Percentiles rank a stretch among this genome's conserved stretches.
These are phyloP conservation scores for Apophysomyces ossiformis DNA, from an alignment of 371 early-diverging fungal genomes.

Conservation along the genomic window DNA sequence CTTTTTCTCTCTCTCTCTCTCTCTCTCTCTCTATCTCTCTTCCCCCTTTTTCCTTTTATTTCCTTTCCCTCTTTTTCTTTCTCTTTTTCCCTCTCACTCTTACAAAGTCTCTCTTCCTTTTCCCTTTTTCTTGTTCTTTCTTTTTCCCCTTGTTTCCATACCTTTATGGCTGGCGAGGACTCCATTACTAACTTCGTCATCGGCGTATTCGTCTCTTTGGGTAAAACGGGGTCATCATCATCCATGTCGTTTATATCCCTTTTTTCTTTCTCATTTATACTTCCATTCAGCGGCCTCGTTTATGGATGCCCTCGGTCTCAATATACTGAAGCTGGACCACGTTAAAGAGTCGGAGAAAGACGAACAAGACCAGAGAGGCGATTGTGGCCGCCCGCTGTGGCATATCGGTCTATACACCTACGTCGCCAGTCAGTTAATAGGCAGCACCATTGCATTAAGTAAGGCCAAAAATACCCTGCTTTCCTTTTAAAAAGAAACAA, in stretches of 20 bases:
- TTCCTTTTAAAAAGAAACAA: constrained; percentile 12
- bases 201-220: constrained; percentile 67
- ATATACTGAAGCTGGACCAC: constrained; percentile 71
- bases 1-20: constrained; percentile 11
- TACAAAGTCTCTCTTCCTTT: not conserved
- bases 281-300: constrained; percentile 45
- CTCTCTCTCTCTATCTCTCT: constrained; percentile 11
- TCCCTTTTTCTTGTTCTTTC: constrained; percentile 15
- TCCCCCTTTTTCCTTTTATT: constrained; percentile 21
- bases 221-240: constrained; percentile 20
- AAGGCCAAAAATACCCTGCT: constrained; percentile 25
- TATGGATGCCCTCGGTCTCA: constrained; percentile 74
- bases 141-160: constrained; percentile 15
- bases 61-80: constrained; percentile 26
- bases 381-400: constrained; percentile 72
- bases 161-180: constrained; percentile 43
- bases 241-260: not conserved
- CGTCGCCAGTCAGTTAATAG: constrained; percentile 65
- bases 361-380: constrained; percentile 54
- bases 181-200: constrained; percentile 59
- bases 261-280: not conserved
- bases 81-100: not conserved
- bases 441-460: constrained; percentile 74
- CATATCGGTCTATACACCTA: constrained; percentile 72
- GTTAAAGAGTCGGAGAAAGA: constrained; percentile 58